Evolutionary conservation across 768 basidiomycete species (phyloP), one percentile per base, ranked within the genome.

Genomic region (Obba rivulosa): DNA sequence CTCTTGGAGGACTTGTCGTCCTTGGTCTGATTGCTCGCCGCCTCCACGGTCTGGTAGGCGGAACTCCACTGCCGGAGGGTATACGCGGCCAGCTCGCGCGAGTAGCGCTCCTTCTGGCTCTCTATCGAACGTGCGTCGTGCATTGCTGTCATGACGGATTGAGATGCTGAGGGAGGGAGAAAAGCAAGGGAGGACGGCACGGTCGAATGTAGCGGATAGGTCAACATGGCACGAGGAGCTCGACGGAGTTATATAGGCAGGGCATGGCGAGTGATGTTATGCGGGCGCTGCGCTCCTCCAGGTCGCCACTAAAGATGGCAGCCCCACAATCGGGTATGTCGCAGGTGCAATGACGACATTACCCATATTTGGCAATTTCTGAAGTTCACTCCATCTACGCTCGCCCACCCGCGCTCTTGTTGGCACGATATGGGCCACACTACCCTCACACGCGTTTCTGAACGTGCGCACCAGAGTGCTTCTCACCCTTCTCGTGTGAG

Each of bases 31-130:
- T 20, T 40, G 23, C 38, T 34, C 22, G 14, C 37, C 46, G 11
- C 40, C 41, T 66, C 62, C 44, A 57, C 46, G 2, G 56, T 41
- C 45, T 62, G 62, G 23, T 62, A 60, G 35, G 61, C 62, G 11
- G 55, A 21, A 45, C 62, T 59, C 69, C 68, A 70, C 55, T 71
- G 70, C 35, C 58, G 58, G 45, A 69, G 59, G n/a, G 70, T 71
- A 46, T 71, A 67, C 3, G 62, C 66, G 4, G 68, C 69, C 21
- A 71, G 59, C 53, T 71, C 68, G 37, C 59, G 58, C 18, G 69
- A 57, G 48, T 71, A 71, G 34, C 60, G 66, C 18, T 62, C 57
- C 53, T 69, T 69, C 34, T 58, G 56, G 10, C 52, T 44, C 39
- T 66, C 65, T 48, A 63, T 20, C 21, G 61, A 57, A 20, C 54